A percentile compares a stretch with the other conserved stretches of the same genome.
These are phyloP conservation scores for Piper betle DNA, from an alignment of 164 flowering plant genomes.

Conservation along the genomic window DNA sequence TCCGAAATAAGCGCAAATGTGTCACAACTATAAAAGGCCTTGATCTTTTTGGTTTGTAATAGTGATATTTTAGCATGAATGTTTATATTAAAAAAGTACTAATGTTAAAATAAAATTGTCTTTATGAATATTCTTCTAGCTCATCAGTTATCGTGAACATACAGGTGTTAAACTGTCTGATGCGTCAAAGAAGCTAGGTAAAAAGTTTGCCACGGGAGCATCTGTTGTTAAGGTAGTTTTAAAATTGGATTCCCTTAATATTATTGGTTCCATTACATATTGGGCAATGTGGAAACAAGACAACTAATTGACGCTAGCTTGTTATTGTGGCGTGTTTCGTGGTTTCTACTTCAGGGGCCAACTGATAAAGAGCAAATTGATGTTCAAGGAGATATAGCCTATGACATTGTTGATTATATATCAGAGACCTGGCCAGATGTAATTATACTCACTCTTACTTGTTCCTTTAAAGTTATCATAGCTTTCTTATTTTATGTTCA, in stretches of 20 bases:
- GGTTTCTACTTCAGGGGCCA: slow-evolving; percentile 44
- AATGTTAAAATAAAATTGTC: background rate
- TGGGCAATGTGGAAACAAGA: background rate
- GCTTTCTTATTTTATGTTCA: too few relatives aligned
- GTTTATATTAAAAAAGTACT: too few relatives aligned
- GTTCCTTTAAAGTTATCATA: background rate
- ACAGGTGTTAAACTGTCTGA: slow-evolving; percentile 93
- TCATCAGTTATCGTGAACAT: slow-evolving; percentile 1
- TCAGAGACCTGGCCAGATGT: slow-evolving; percentile 94
- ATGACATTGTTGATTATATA: slow-evolving; percentile 83
- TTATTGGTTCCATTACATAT: too few relatives aligned
- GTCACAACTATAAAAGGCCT: slow-evolving; percentile 81
- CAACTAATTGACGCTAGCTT: background rate
- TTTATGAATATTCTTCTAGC: background rate
- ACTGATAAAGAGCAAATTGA: slow-evolving; percentile 98
- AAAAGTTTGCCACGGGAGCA: slow-evolving; percentile 99
- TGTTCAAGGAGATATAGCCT: slow-evolving; percentile 92
- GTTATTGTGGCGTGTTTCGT: background rate
- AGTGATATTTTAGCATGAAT: background rate
- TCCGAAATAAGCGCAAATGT: slow-evolving; percentile 75
- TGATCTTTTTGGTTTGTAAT: slow-evolving; percentile 68
- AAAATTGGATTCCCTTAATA: background rate
- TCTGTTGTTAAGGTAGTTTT: slow-evolving; percentile 82
- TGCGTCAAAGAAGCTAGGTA: slow-evolving; percentile 96
- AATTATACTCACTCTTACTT: slow-evolving; percentile 13